Percentiles rank a stretch among this genome's conserved stretches.
Conservation (phyloP, 257 asterid genomes). For the Thymus mandschuricus region DNA sequence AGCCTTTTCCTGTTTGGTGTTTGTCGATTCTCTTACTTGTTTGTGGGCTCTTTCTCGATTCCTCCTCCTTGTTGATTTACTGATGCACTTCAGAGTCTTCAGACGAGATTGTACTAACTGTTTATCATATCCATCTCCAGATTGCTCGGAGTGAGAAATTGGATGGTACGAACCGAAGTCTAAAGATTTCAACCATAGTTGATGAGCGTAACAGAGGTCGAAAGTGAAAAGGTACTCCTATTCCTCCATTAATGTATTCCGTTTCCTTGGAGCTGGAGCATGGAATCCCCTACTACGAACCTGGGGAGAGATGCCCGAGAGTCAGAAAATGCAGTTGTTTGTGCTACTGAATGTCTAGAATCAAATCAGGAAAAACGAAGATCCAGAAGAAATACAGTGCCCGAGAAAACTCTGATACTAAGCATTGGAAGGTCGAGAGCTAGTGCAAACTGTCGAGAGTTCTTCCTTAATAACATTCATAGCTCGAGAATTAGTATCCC, state of each 20-base stretch:
- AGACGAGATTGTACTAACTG: slow-evolving; percentile 1
- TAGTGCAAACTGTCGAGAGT: slow-evolving; percentile 42
- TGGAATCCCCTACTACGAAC: slow-evolving; percentile 40
- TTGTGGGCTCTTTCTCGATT: slow-evolving; percentile 11
- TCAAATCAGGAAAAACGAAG: slow-evolving; percentile 36
- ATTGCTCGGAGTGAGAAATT: slow-evolving; percentile 20
- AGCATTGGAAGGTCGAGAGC: slow-evolving; percentile 37
- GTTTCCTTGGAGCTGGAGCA: slow-evolving; percentile 41
- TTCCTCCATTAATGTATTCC: slow-evolving; percentile 41
- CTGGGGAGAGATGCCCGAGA: slow-evolving; percentile 41
- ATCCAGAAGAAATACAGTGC: slow-evolving; percentile 34
- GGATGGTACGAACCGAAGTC: background rate
- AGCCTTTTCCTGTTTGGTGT: background rate
- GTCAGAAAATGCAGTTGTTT: slow-evolving; percentile 36
- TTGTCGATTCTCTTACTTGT: background rate
- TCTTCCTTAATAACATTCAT: slow-evolving; percentile 41
- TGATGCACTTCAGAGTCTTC: background rate
- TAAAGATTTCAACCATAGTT: background rate
- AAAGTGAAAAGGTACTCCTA: slow-evolving; percentile 16
- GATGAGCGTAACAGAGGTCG: slow-evolving; percentile 21
- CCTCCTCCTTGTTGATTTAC: background rate
- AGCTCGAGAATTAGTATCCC: slow-evolving; percentile 52
- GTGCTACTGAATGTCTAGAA: slow-evolving; percentile 40
- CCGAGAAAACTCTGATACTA: slow-evolving; percentile 38
- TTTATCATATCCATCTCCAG: slow-evolving; percentile 22